phyloP scores from a whole-genome alignment of 345 rosid genomes.

The Dovyalis caffra region DNA sequence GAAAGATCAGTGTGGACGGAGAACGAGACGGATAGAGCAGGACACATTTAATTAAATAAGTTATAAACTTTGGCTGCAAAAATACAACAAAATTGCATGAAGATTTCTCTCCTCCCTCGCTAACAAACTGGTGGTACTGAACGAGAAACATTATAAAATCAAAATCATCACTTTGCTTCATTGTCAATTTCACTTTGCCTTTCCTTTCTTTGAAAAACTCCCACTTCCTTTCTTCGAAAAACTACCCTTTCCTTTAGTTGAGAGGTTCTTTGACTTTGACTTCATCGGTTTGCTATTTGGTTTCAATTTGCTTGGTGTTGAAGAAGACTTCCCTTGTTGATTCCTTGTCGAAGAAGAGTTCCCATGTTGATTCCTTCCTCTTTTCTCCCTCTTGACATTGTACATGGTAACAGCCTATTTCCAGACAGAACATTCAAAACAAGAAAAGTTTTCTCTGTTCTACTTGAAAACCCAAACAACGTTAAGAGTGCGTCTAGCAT shows the following conservation, averaged over 20 bases:
- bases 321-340: slow-evolving; percentile 34
- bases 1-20: too few relatives aligned
- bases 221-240: slow-evolving; percentile 36
- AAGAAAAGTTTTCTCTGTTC: neutral
- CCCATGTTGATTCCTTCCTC: slow-evolving; percentile 34
- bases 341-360: slow-evolving; percentile 35
- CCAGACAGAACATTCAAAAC: neutral
- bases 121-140: neutral
- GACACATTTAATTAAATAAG: neutral
- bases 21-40: too few relatives aligned
- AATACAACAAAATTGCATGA: neutral
- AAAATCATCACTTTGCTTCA: neutral
- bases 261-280: slow-evolving; percentile 19
- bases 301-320: slow-evolving; percentile 48
- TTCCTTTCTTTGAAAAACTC: slow-evolving; percentile 34
- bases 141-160: slow-evolving; percentile 22
- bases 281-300: slow-evolving; percentile 35
- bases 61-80: neutral
- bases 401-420: slow-evolving; percentile 78
- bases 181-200: slow-evolving; percentile 22
- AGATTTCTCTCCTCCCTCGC: neutral
- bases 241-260: slow-evolving; percentile 36
- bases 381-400: slow-evolving; percentile 78
- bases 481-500: neutral
- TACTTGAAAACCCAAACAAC: slow-evolving; percentile 1